Percentiles rank a stretch among this genome's conserved stretches.
Evolutionary conservation across 768 basidiomycete species (phyloP).

Genomic region (Pholiota microspora): DNA sequence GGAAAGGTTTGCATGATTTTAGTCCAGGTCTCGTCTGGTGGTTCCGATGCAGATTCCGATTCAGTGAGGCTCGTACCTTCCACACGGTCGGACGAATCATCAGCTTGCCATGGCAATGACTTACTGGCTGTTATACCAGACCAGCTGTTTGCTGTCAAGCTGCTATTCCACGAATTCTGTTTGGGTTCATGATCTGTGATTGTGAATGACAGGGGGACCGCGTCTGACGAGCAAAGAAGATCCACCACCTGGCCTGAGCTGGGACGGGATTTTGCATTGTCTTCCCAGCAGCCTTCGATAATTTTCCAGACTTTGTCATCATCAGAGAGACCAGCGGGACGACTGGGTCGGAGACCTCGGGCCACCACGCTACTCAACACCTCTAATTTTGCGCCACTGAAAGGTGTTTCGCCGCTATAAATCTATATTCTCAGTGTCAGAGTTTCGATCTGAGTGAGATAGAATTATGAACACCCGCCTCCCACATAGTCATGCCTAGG

Average conservation of each 20-base stretch:
- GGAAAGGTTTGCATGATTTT: neutral
- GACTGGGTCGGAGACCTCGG: neutral
- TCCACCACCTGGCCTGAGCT: neutral
- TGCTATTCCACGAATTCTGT: neutral
- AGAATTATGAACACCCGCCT: neutral
- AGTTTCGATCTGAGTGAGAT: neutral
- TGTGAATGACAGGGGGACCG: neutral
- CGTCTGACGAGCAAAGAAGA: neutral
- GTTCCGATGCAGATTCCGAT: neutral
- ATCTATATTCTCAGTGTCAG: neutral
- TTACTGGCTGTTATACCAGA: neutral
- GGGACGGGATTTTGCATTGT: neutral
- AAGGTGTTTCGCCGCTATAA: neutral
- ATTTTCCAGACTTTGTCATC: slow-evolving; percentile 3
- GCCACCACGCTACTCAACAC: neutral
- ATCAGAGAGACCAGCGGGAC: neutral
- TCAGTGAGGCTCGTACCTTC: neutral
- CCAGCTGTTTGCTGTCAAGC: neutral
- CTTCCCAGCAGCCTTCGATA: neutral
- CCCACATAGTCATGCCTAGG: slow-evolving; percentile 2
- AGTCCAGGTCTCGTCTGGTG: neutral
- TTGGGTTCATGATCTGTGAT: neutral
- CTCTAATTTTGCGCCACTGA: neutral
- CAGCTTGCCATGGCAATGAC: neutral
- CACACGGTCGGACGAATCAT: neutral